phyloP scores from a whole-genome alignment of 495 filamentous ascomycete species.

The Penicillium coprophilum region DNA sequence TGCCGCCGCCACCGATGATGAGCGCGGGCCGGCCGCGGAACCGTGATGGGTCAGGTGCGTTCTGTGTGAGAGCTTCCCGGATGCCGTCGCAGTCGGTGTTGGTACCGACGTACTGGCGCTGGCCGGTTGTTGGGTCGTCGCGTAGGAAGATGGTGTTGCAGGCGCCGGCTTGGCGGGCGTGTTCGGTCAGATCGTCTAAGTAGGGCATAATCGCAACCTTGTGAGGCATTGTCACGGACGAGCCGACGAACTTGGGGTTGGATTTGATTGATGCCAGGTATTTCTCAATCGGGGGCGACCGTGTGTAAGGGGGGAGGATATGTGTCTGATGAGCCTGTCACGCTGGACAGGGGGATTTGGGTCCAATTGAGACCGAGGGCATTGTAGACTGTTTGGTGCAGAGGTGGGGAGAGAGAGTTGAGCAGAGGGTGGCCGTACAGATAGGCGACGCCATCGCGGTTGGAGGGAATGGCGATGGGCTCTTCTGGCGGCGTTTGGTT shows the following conservation, averaged over 20 bases:
- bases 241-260: slow-evolving; percentile 57
- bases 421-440: slow-evolving; percentile 56
- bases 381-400: slow-evolving; percentile 66
- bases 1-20: slow-evolving; percentile 67
- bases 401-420: slow-evolving; percentile 69
- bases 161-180: slow-evolving; percentile 66
- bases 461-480: slow-evolving; percentile 36
- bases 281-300: slow-evolving; percentile 44
- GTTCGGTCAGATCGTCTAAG: slow-evolving; percentile 66
- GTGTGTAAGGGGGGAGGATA: slow-evolving; percentile 42
- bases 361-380: slow-evolving; percentile 58
- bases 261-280: slow-evolving; percentile 50
- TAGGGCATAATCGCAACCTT: slow-evolving; percentile 69
- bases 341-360: slow-evolving; percentile 53
- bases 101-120: slow-evolving; percentile 58
- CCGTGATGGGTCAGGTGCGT: slow-evolving; percentile 40
- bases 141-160: slow-evolving; percentile 72
- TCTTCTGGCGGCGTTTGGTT: slow-evolving; percentile 33
- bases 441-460: slow-evolving; percentile 44
- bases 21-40: slow-evolving; percentile 58
- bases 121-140: slow-evolving; percentile 37
- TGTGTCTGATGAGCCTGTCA: slow-evolving; percentile 34
- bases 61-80: slow-evolving; percentile 64
- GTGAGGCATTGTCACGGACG: slow-evolving; percentile 73
- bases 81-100: slow-evolving; percentile 78